These are phyloP conservation scores for Boletus fagicola DNA, from an alignment of 768 basidiomycete genomes.

Conservation along the genomic window DNA sequence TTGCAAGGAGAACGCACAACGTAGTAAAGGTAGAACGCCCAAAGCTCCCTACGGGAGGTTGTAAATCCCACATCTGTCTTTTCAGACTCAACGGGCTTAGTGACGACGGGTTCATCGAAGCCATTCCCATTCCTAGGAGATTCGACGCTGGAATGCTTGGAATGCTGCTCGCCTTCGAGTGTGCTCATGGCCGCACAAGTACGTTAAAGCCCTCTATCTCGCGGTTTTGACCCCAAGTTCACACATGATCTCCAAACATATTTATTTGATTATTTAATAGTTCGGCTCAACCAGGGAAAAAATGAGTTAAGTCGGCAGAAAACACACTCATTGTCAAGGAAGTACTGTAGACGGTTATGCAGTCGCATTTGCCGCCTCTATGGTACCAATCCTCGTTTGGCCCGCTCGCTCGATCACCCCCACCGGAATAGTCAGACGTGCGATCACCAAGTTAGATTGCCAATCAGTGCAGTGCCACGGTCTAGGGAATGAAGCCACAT, in stretches of 20 bases:
- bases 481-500: background rate
- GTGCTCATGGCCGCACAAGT: conserved; percentile 5
- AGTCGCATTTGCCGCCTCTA: background rate
- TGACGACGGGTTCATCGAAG: background rate
- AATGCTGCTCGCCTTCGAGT: background rate
- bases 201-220: background rate
- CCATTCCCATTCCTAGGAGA: background rate
- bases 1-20: conserved; percentile 32
- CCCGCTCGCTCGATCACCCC: too few species aligned
- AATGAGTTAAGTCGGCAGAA: background rate
- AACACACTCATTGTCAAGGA: background rate
- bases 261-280: background rate
- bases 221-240: background rate
- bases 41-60: conserved; percentile 51
- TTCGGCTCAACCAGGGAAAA: background rate
- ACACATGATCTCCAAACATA: background rate
- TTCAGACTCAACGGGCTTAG: background rate
- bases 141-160: background rate
- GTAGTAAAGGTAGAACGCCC: conserved; percentile 62
- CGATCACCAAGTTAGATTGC: too few species aligned
- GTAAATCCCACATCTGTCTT: conserved; percentile 10
- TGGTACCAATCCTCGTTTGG: too few species aligned
- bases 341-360: background rate
- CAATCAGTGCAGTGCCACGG: too few species aligned
- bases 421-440: too few species aligned